phyloP scores from a whole-genome alignment of 2,329 filamentous ascomycete genomes.

The Pestalotiopsis sp. region DNA sequence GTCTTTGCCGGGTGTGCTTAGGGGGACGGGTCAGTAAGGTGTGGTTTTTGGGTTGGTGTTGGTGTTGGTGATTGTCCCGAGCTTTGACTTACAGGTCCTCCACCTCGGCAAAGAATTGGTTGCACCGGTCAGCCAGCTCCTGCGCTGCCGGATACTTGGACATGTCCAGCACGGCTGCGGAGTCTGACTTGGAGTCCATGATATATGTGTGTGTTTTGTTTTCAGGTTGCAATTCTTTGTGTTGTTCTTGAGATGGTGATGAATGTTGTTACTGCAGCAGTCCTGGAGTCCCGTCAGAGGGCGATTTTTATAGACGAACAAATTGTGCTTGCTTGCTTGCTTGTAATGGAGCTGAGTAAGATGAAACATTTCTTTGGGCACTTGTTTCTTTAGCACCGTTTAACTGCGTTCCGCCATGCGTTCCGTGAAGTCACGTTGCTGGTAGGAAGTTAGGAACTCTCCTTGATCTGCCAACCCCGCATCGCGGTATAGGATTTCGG shows the following conservation, averaged over 20 bases:
- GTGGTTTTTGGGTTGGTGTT: background rate
- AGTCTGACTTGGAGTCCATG: constrained; percentile 3
- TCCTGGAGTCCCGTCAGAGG: background rate
- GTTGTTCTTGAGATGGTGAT: background rate
- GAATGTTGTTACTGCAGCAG: background rate
- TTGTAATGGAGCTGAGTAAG: background rate
- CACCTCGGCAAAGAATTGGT: constrained; percentile 30
- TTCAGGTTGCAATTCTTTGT: background rate
- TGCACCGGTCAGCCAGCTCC: constrained; percentile 27
- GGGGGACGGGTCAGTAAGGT: background rate
- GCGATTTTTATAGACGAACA: background rate
- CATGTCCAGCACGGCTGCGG: constrained; percentile 22
- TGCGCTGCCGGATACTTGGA: constrained; percentile 28
- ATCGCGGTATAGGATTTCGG: background rate
- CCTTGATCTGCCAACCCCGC: background rate
- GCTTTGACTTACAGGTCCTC: constrained; percentile 28
- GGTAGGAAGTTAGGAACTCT: background rate
- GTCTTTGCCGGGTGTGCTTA: constrained; percentile 44
- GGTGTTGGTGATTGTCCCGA: background rate
- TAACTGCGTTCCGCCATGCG: background rate
- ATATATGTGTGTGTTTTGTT: background rate
- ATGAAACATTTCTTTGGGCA: background rate
- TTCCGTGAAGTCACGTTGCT: background rate
- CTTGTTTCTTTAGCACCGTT: background rate
- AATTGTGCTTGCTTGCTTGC: background rate